Percentiles rank a stretch among this genome's conserved stretches.
These are phyloP conservation scores for Eleusine coracana DNA, from an alignment of 176 grass and related monocot species.

Conservation along the genomic window DNA sequence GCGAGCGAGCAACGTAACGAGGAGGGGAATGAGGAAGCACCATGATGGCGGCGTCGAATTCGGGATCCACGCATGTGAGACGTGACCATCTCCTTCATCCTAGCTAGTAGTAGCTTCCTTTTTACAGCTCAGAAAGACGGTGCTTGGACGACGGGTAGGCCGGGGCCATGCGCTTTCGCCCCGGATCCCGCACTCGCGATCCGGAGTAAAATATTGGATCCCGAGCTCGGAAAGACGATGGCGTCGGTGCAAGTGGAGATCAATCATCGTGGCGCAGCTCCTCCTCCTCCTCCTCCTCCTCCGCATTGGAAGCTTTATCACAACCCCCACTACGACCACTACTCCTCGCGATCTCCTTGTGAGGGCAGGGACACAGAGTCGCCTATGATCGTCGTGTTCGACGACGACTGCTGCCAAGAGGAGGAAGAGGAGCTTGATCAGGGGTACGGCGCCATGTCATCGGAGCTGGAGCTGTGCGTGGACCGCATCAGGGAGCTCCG, in stretches of 20 bases:
- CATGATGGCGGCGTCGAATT: slow-evolving; percentile 47
- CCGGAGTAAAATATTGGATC: slow-evolving; percentile 37
- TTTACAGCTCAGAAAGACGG: slow-evolving; percentile 57
- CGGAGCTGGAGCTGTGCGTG: slow-evolving; percentile 50
- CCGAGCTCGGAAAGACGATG: slow-evolving; percentile 41
- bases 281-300: background rate
- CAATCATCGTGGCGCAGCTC: slow-evolving; percentile 35
- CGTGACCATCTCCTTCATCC: slow-evolving; percentile 24
- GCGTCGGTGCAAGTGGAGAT: slow-evolving; percentile 30
- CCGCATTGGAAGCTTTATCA: slow-evolving; percentile 67
- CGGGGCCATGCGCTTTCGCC: slow-evolving; percentile 6
- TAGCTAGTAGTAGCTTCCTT: background rate
- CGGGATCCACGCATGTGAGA: slow-evolving; percentile 44
- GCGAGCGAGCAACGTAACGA: background rate
- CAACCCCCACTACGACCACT: slow-evolving; percentile 55
- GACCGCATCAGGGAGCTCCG: slow-evolving; percentile 43
- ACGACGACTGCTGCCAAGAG: background rate
- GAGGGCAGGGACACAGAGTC: background rate
- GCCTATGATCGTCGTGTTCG: slow-evolving; percentile 48
- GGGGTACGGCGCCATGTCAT: background rate
- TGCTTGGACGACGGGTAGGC: background rate
- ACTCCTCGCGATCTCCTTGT: background rate
- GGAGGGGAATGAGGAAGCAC: slow-evolving; percentile 13
- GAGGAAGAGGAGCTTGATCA: background rate
- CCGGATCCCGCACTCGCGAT: background rate